These are phyloP conservation scores for Arbutus unedo DNA, from an alignment of 148 eudicot genomes.

Conservation along the genomic window DNA sequence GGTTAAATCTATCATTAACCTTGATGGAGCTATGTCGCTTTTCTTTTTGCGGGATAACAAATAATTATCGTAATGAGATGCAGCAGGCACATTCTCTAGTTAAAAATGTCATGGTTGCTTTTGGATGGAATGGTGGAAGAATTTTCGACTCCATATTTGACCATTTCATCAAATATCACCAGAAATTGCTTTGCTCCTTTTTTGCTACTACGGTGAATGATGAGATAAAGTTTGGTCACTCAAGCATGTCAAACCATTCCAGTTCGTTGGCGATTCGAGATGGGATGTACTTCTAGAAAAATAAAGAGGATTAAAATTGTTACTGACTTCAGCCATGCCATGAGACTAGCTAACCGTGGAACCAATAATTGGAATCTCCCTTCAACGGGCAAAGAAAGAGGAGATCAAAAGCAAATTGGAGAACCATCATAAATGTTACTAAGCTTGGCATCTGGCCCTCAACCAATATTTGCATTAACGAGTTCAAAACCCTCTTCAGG, in stretches of 20 bases:
- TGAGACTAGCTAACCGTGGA: background rate
- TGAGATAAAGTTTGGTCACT: no score
- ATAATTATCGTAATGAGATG: no score
- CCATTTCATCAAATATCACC: background rate
- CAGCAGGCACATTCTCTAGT: no score
- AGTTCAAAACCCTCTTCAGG: conserved; percentile 31
- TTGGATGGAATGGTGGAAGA: background rate
- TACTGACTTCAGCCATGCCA: background rate
- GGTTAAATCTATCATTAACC: no score
- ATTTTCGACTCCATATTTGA: background rate
- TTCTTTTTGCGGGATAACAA: no score
- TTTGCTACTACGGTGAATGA: background rate
- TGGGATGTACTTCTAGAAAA: background rate
- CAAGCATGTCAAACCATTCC: background rate
- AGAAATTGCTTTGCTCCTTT: background rate
- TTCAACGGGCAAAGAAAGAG: background rate
- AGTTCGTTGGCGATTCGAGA: background rate
- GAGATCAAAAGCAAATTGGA: background rate
- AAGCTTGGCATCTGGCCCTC: conserved; percentile 37
- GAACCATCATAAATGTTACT: conserved; percentile 27
- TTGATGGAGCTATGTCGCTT: no score
- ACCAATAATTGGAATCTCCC: background rate
- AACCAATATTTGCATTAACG: conserved; percentile 37
- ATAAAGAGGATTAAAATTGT: background rate
- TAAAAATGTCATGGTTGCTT: background rate